These are phyloP conservation scores for Cicer pinnatifidum DNA, from an alignment of 306 rosid genomes.

Conservation along the genomic window DNA sequence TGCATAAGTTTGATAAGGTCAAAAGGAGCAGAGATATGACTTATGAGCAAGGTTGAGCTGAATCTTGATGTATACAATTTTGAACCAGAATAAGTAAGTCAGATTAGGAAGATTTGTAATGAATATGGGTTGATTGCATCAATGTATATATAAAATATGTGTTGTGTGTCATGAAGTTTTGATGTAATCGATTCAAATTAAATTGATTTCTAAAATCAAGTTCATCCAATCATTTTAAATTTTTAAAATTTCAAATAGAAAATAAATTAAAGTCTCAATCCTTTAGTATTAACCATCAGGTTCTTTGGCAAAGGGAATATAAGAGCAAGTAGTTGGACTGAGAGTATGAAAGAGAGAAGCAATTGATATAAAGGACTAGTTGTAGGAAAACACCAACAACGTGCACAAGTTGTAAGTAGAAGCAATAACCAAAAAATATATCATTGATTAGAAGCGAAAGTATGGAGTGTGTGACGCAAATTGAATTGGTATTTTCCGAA, in stretches of 20 bases:
- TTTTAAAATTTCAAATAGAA: neutral
- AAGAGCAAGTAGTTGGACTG: too few species aligned
- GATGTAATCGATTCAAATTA: neutral
- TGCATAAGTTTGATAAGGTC: constrained; percentile 23
- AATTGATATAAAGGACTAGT: neutral
- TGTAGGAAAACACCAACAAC: neutral
- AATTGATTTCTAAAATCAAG: constrained; percentile 6
- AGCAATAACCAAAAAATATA: constrained; percentile 18
- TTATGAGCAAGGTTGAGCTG: constrained; percentile 18
- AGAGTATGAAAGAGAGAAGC: neutral
- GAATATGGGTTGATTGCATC: constrained; percentile 2
- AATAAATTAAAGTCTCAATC: neutral
- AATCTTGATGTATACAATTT: constrained; percentile 28
- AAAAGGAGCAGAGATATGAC: constrained; percentile 16
- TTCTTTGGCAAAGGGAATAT: too few species aligned
- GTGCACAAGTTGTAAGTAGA: constrained; percentile 11
- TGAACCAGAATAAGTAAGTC: constrained; percentile 23
- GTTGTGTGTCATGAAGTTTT: constrained; percentile 13
- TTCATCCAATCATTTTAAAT: neutral
- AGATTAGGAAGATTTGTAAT: constrained; percentile 15
- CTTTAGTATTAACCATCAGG: too few species aligned
- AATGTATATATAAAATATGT: constrained; percentile 40
- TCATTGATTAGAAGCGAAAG: neutral
- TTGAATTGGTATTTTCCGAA: constrained; percentile 26
- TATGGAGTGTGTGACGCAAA: constrained; percentile 30